phyloP scores from a whole-genome alignment of 2,329 filamentous ascomycete species.

The Pseudogymnoascus sp. region DNA sequence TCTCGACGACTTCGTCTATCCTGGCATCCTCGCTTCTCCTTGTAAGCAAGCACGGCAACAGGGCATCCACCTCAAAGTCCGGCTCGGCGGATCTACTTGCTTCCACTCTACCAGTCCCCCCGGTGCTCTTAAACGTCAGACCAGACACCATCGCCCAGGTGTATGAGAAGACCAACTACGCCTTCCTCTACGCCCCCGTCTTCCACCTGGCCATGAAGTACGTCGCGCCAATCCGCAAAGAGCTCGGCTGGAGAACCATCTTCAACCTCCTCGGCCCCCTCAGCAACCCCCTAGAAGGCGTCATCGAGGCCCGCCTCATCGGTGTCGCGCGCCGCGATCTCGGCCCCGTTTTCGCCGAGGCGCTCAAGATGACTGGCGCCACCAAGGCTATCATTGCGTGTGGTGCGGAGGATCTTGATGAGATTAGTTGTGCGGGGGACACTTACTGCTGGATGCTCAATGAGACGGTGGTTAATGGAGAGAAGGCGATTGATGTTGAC shows the following conservation, averaged over 20 bases:
- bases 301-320: conserved; percentile 84
- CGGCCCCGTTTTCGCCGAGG: conserved; percentile 82
- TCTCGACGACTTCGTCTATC: conserved; percentile 91
- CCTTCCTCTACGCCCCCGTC: conserved; percentile 89
- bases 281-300: conserved; percentile 79
- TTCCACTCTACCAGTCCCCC: conserved; percentile 64
- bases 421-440: conserved; percentile 83
- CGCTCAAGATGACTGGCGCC: conserved; percentile 67
- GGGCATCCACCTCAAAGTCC: conserved; percentile 89
- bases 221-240: conserved; percentile 76
- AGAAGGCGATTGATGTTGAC: conserved; percentile 52
- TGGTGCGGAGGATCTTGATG: conserved; percentile 89
- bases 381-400: conserved; percentile 87
- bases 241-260: conserved; percentile 90
- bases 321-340: conserved; percentile 85
- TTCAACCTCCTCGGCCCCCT: conserved; percentile 95
- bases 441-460: conserved; percentile 84
- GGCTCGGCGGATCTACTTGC: conserved; percentile 89
- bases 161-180: conserved; percentile 80
- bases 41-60: conserved; percentile 92
- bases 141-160: conserved; percentile 64
- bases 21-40: conserved; percentile 79
- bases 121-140: conserved; percentile 66
- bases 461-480: conserved; percentile 39
- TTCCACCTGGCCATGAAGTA: conserved; percentile 95